A percentile compares a stretch with the other conserved stretches of the same genome.
phyloP scores from a whole-genome alignment of 2,329 filamentous ascomycete genomes.

The Cladophialophora yegresii region DNA sequence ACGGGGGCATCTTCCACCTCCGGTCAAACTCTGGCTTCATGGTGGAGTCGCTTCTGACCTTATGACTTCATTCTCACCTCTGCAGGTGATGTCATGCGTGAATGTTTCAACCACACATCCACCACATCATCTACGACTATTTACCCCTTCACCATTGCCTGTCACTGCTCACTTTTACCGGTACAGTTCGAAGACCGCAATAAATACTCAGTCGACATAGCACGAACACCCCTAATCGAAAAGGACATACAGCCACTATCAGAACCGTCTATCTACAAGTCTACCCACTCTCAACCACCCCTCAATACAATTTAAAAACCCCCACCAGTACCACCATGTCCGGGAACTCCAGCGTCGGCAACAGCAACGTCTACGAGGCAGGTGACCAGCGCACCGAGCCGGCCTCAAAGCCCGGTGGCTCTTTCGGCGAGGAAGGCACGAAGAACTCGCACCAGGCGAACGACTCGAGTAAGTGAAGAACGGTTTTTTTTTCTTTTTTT shows the following conservation, averaged over 20 bases:
- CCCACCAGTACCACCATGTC: slow-evolving; percentile 44
- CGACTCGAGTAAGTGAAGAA: slow-evolving; percentile 68
- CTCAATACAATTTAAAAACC: not conserved
- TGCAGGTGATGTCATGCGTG: not conserved
- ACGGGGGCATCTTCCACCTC: not conserved
- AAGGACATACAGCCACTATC: not conserved
- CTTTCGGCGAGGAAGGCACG: slow-evolving; percentile 68
- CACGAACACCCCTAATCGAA: not conserved
- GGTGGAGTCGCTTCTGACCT: not conserved
- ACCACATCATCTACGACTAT: not conserved
- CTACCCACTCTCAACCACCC: not conserved
- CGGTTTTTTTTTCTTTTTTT: not conserved
- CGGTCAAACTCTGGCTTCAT: not conserved
- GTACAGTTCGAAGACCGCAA: not conserved
- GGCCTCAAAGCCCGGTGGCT: slow-evolving; percentile 46
- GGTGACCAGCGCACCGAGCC: slow-evolving; percentile 72
- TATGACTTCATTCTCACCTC: slow-evolving; percentile 1
- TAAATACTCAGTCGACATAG: not conserved
- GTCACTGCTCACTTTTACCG: not conserved
- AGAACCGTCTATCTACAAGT: not conserved
- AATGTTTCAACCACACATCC: not conserved
- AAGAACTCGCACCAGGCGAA: slow-evolving; percentile 66
- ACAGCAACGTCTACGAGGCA: slow-evolving; percentile 67
- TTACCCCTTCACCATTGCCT: not conserved
- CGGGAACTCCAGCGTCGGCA: slow-evolving; percentile 67